Conservation (phyloP, 2,329 filamentous ascomycete genomes). For the Neofusicoccum umdonicola region DNA sequence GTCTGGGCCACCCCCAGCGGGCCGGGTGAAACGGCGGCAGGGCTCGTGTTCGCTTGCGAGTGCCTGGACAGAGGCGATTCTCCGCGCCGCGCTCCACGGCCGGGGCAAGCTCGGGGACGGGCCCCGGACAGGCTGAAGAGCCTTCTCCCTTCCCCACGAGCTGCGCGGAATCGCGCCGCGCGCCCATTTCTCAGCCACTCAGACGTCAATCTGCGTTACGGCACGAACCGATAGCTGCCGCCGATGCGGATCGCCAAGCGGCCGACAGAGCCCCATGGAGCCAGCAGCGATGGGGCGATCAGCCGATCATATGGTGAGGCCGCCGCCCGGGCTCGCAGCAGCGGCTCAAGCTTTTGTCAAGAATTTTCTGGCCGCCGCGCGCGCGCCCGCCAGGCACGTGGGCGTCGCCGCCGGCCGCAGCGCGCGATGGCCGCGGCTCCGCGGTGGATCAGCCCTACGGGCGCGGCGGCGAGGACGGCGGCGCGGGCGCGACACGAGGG, state of each 20-base stretch:
- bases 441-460: constrained; percentile 1
- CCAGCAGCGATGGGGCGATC: constrained; percentile 4
- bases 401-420: background rate
- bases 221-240: constrained; percentile 9
- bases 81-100: background rate
- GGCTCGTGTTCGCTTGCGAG: constrained; percentile 7
- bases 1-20: too few relatives aligned
- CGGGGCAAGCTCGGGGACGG: background rate
- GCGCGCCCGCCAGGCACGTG: background rate
- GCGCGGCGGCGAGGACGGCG: background rate
- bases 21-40: background rate
- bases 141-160: too few relatives aligned
- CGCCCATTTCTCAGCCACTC: background rate
- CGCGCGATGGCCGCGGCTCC: background rate
- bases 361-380: background rate
- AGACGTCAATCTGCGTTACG: background rate
- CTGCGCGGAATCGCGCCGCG: constrained; percentile 2
- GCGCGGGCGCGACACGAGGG: background rate
- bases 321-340: background rate
- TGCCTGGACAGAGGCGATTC: background rate
- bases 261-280: background rate
- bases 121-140: background rate
- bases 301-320: constrained; percentile 10
- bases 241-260: background rate
- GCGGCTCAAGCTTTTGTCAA: background rate